phyloP scores from a whole-genome alignment of 2,329 filamentous ascomycete species.

The Alternaria postmessia region DNA sequence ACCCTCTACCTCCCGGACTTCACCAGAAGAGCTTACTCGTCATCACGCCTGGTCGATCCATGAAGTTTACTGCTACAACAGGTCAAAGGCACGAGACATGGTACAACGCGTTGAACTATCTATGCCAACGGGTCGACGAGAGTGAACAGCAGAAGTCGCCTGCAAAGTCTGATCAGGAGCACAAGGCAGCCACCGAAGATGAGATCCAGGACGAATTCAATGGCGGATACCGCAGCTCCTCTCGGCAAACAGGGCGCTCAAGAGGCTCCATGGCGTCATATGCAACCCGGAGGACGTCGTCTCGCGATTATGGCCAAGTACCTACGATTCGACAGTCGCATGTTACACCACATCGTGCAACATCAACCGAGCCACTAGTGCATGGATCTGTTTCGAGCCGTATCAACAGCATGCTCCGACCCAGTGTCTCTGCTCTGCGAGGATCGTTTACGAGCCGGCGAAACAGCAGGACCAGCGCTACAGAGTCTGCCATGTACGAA shows the following conservation, averaged over 20 bases:
- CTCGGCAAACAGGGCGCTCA: conserved; percentile 61
- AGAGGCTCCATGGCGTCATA: conserved; percentile 78
- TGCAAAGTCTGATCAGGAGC: conserved; percentile 51
- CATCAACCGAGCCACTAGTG: conserved; percentile 42
- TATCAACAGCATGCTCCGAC: conserved; percentile 56
- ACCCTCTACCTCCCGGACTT: conserved; percentile 91
- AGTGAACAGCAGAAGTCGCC: conserved; percentile 49
- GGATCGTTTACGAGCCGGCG: conserved; percentile 60
- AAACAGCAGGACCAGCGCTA: conserved; percentile 49
- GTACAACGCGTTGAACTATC: conserved; percentile 96
- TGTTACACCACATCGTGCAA: conserved; percentile 38
- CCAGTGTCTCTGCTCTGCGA: conserved; percentile 51
- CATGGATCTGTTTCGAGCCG: conserved; percentile 57
- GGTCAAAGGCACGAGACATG: conserved; percentile 96
- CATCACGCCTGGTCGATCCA: conserved; percentile 82
- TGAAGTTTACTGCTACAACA: conserved; percentile 95
- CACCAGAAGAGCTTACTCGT: conserved; percentile 94
- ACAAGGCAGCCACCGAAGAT: conserved; percentile 63
- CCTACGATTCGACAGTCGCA: conserved; percentile 58
- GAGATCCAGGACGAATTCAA: conserved; percentile 79
- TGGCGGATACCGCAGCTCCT: conserved; percentile 62
- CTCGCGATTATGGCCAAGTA: conserved; percentile 49
- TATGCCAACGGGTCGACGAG: conserved; percentile 75
- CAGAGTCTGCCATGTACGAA: conserved; percentile 54
- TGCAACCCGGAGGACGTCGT: conserved; percentile 66